A percentile compares a stretch with the other conserved stretches of the same genome.
These are phyloP conservation scores for Silene conica DNA, from an alignment of 148 eudicot species.

Conservation along the genomic window DNA sequence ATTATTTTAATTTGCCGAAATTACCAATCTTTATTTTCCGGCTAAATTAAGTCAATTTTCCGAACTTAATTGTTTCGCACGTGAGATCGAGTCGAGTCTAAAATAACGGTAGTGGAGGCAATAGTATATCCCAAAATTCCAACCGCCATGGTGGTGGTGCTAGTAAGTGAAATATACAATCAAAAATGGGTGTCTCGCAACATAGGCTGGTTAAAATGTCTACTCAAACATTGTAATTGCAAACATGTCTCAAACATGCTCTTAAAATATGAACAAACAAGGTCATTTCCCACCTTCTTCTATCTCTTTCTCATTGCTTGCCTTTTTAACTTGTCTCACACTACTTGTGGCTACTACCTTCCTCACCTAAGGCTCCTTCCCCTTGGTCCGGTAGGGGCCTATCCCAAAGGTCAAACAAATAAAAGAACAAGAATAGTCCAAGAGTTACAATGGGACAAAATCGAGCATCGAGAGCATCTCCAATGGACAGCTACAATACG, in stretches of 20 bases:
- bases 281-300: not conserved
- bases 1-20: too few relatives aligned
- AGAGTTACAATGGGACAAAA: not conserved
- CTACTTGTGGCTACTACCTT: conserved; percentile 3
- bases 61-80: too few relatives aligned
- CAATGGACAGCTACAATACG: too few relatives aligned
- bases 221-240: conserved; percentile 8
- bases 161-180: not conserved
- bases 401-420: not conserved
- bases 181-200: not conserved
- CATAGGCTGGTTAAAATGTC: conserved; percentile 5
- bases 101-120: too few relatives aligned
- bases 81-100: too few relatives aligned
- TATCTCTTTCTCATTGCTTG: conserved; percentile 10
- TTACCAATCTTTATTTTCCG: too few relatives aligned
- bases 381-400: not conserved
- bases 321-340: conserved; percentile 19
- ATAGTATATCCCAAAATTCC: too few relatives aligned
- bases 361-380: not conserved
- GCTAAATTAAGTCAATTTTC: too few relatives aligned
- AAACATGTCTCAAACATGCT: conserved; percentile 71
- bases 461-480: too few relatives aligned
- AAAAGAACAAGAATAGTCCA: not conserved
- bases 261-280: conserved; percentile 21
- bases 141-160: not conserved